Evolutionary conservation across 2,329 filamentous ascomycete species (phyloP).

Genomic region (Cladophialophora chaetospira): DNA sequence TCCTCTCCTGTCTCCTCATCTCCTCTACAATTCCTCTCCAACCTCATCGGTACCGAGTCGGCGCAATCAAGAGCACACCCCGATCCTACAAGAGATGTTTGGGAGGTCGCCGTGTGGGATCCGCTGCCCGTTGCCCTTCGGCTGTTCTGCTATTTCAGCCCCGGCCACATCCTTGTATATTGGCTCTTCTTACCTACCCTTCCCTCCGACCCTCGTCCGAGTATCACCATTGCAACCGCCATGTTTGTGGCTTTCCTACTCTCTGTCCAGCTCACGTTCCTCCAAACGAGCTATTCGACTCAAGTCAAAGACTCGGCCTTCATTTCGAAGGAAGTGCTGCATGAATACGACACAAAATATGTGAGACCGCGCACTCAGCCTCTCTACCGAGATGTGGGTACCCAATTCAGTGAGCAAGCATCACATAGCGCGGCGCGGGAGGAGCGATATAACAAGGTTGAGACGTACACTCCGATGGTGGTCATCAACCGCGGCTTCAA

Average conservation of each 20-base stretch:
- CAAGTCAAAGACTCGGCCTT: conserved; percentile 82
- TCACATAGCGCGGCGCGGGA: conserved; percentile 43
- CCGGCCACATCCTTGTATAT: conserved; percentile 89
- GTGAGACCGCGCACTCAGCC: conserved; percentile 88
- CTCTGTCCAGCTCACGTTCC: conserved; percentile 72
- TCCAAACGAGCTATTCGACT: conserved; percentile 75
- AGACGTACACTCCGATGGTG: conserved; percentile 63
- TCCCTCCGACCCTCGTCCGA: conserved; percentile 75
- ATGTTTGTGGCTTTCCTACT: conserved; percentile 74
- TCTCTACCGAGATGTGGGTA: conserved; percentile 74
- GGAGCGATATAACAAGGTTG: conserved; percentile 56
- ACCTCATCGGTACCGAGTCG: conserved; percentile 66
- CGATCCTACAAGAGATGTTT: conserved; percentile 80
- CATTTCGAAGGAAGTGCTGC: conserved; percentile 87
- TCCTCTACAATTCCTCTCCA: conserved; percentile 73
- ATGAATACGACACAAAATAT: conserved; percentile 95
- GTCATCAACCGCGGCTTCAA: conserved; percentile 74
- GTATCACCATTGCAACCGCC: conserved; percentile 80
- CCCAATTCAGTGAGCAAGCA: conserved; percentile 64
- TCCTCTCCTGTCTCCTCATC: conserved; percentile 77
- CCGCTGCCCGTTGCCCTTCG: conserved; percentile 80
- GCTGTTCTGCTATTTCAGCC: conserved; percentile 88
- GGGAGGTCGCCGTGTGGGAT: conserved; percentile 94
- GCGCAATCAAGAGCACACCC: conserved; percentile 85
- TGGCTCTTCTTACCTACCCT: conserved; percentile 81